Base-by-base conservation (phyloP, 495 filamentous ascomycete genomes). In the Entonaema liquescens region DNA sequence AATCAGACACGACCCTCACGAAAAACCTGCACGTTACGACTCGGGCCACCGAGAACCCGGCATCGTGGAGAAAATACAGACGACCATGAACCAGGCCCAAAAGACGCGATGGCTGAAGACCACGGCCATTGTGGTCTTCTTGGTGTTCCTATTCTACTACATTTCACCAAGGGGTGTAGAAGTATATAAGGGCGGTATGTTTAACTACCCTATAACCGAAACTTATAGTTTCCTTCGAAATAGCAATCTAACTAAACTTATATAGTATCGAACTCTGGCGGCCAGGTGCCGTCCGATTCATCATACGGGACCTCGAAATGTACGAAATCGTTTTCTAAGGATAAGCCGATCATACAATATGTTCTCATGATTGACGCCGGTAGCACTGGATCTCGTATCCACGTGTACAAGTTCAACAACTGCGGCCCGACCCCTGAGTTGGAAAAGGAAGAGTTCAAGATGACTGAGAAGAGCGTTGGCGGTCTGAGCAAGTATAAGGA, bases 351-450 rank as follows among this genome's bases (percentile, higher is more conserved):
- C 70, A 90, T 98, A 66, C 95, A 99, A 76, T 98, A 98, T 84
- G 95, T 93, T 63, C 87, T 97, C 71, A 98, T 99, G 95, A 93
- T 99, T 75, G 95, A 99, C 83, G 95, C 95, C 38, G 95, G 95
- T 61, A 98, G 94, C 81, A 97, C 95, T 42, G 95, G 95, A 64
- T 98, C 95, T 66, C 92, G 95, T 60, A 97, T 99, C 76, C 95
- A 99, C 81, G 94, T 98, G 60, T 99, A 98, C 83, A 90, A 91
- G 66, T 99, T 99, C 88, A 99, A 98, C 84, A 99, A 98, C 84
- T 99, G 95, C 82, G 96, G 94, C 57, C 78, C 90, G 36, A 94
- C 94, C 21, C 95, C 95, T n/a, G 95, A 98, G 81, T 86, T 99
- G 17, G 95, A 99, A 77, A 83, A 89, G 73, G 95, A 99, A 77